These are phyloP conservation scores for Silene latifolia DNA, from an alignment of 148 eudicot genomes.

Conservation along the genomic window DNA sequence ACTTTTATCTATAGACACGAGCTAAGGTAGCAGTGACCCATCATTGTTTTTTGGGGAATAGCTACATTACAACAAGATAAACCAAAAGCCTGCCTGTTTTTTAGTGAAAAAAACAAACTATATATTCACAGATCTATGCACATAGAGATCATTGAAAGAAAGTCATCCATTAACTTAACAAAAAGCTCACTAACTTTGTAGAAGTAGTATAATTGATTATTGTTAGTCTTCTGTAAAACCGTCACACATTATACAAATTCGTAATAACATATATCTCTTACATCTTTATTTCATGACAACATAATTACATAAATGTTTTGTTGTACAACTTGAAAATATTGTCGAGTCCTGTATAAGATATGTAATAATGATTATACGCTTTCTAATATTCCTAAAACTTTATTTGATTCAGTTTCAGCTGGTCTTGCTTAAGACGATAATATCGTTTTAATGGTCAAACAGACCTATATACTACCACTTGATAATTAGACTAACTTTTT, in stretches of 20 bases:
- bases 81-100: conserved; percentile 29
- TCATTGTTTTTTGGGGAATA: conserved; percentile 44
- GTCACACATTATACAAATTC: not conserved
- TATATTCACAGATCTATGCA: conserved; percentile 9
- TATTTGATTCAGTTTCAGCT: not conserved
- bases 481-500: no score
- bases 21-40: conserved; percentile 33
- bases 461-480: no score
- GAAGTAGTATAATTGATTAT: no score
- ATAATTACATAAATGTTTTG: no score
- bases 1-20: conserved; percentile 25
- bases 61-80: conserved; percentile 30
- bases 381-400: not conserved
- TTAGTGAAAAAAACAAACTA: conserved; percentile 12
- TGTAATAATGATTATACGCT: not conserved
- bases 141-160: conserved; percentile 5
- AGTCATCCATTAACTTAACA: conserved; percentile 23
- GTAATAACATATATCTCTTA: no score
- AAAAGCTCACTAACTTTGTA: not conserved
- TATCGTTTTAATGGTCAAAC: no score
- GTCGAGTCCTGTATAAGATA: no score
- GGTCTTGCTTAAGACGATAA: no score
- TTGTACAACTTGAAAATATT: no score
- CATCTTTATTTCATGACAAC: no score
- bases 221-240: not conserved